phyloP scores from a whole-genome alignment of 495 filamentous ascomycete species.

The Hyphodiscus hymeniophilus region DNA sequence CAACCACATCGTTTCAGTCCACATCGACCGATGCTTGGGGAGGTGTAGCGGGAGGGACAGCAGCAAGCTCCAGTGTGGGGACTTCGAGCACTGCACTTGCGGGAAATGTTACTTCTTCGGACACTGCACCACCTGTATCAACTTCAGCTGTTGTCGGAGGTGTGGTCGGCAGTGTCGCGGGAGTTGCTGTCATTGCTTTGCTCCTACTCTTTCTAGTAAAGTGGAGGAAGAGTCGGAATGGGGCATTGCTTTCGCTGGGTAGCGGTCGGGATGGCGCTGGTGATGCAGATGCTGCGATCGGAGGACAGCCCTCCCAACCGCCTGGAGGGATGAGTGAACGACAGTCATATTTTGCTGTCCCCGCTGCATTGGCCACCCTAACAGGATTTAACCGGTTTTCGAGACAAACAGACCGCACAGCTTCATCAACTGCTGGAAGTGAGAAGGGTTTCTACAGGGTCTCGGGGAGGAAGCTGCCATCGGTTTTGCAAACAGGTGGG shows the following conservation, averaged over 20 bases:
- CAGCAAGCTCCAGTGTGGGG: conserved; percentile 12
- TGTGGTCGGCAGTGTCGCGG: conserved; percentile 58
- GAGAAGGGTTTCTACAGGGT: conserved; percentile 48
- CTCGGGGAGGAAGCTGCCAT: conserved; percentile 63
- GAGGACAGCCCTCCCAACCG: conserved; percentile 29
- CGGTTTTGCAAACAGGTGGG: conserved; percentile 60
- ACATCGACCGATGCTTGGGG: conserved; percentile 7
- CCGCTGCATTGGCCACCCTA: conserved; percentile 42
- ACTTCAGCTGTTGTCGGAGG: conserved; percentile 48
- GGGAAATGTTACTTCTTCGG: conserved; percentile 22
- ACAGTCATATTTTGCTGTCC: conserved; percentile 44
- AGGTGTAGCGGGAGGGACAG: conserved; percentile 15
- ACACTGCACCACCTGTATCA: conserved; percentile 4
- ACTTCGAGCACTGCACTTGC: conserved; percentile 14
- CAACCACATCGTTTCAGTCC: conserved; percentile 6
- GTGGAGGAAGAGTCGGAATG: conserved; percentile 40
- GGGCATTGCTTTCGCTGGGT: conserved; percentile 10
- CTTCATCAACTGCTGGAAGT: conserved; percentile 31
- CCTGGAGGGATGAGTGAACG: conserved; percentile 27
- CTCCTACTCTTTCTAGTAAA: conserved; percentile 46
- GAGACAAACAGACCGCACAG: conserved; percentile 26
- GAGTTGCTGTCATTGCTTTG: conserved; percentile 48
- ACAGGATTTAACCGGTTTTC: conserved; percentile 38
- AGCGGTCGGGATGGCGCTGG: conserved; percentile 24
- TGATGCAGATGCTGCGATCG: conserved; percentile 25